Evolutionary conservation across 805 yeast genomes (phyloP).

Genomic region (Zygoascus ofunaensis): DNA sequence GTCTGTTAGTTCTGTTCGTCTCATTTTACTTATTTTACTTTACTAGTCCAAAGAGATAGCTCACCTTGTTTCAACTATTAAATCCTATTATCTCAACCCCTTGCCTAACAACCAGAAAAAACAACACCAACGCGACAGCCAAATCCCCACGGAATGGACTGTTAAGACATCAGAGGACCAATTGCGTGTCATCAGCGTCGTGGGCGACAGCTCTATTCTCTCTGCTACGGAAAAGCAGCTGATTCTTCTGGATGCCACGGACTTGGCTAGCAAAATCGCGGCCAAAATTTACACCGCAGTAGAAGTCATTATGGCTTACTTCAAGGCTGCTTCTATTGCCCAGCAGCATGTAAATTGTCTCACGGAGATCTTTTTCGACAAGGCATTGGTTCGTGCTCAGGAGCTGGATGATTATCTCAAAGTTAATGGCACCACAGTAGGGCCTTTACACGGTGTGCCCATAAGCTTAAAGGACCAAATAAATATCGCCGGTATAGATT

Average conservation of each 20-base stretch:
- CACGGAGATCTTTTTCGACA: constrained; percentile 39
- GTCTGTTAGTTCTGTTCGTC: too few species aligned
- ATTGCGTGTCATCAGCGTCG: constrained; percentile 19
- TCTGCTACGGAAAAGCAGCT: constrained; percentile 32
- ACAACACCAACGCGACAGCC: constrained; percentile 33
- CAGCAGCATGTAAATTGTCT: constrained; percentile 41
- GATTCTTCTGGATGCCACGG: constrained; percentile 36
- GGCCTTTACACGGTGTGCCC: constrained; percentile 62
- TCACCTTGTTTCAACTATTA: too few species aligned
- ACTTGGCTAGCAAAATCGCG: constrained; percentile 29
- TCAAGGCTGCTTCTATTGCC: constrained; percentile 48
- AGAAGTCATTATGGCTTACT: constrained; percentile 44
- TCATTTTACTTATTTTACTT: too few species aligned
- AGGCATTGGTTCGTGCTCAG: constrained; percentile 51
- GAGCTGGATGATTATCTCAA: constrained; percentile 43
- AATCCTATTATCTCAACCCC: too few species aligned
- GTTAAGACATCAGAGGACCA: too few species aligned
- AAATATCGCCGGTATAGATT: constrained; percentile 39
- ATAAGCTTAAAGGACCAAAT: constrained; percentile 48
- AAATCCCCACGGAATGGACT: constrained; percentile 40
- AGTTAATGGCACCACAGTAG: constrained; percentile 46
- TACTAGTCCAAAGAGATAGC: too few species aligned
- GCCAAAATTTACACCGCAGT: constrained; percentile 34
- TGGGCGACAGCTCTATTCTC: constrained; percentile 33
- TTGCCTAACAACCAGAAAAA: constrained; percentile 23